Evolutionary conservation across 768 basidiomycete genomes (phyloP).

Genomic region (Boletus subparvulus): DNA sequence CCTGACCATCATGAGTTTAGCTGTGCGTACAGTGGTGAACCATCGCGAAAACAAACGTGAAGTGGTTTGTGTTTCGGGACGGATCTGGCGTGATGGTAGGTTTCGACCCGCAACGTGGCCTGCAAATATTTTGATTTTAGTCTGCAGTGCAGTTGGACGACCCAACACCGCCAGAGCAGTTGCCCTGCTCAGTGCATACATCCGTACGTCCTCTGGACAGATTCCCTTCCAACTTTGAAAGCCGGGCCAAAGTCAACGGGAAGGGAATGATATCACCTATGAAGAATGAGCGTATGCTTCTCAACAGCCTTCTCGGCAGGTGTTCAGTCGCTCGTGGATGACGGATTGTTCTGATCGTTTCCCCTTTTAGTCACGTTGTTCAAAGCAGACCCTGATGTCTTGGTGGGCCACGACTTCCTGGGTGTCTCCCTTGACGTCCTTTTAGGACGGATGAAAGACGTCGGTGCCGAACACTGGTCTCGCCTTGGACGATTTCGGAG

Average conservation of each 20-base stretch:
- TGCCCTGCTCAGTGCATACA: constrained; percentile 81
- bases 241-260: constrained; percentile 56
- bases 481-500: constrained; percentile 88
- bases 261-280: constrained; percentile 72
- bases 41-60: constrained; percentile 94
- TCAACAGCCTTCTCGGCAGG: constrained; percentile 76
- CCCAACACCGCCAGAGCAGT: constrained; percentile 82
- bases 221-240: constrained; percentile 85
- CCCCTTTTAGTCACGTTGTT: constrained; percentile 59
- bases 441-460: constrained; percentile 85
- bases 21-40: constrained; percentile 88
- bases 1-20: constrained; percentile 86
- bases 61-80: constrained; percentile 78
- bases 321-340: constrained; percentile 11
- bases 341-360: neutral
- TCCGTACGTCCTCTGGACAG: constrained; percentile 86
- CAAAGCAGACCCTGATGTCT: constrained; percentile 89
- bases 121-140: neutral
- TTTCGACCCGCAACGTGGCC: neutral
- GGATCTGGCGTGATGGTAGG: constrained; percentile 78
- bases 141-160: constrained; percentile 82
- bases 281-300: constrained; percentile 80
- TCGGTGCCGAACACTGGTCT: constrained; percentile 93
- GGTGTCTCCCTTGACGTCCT: constrained; percentile 89
- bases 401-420: constrained; percentile 93